Base-by-base conservation (phyloP, 805 yeast genomes). In the Pichia insulana region DNA sequence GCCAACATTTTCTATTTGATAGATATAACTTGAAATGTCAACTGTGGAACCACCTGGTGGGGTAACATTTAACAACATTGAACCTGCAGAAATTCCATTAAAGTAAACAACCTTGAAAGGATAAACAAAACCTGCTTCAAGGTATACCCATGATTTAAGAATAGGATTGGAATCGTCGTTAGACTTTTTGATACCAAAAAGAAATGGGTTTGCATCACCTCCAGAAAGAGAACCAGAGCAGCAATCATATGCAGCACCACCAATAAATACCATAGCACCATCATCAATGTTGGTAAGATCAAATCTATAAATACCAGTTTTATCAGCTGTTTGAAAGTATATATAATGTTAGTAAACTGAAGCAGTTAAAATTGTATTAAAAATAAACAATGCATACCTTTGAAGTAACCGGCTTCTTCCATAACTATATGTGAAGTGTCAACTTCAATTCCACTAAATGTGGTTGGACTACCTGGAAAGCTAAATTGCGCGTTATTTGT, bases 241-340 rank as follows among this genome's bases (percentile, higher is more conserved):
- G 50, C 73, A 68, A 19, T 53, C 54, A 22, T 66, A 55, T 10
- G 61, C 60, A 37, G 48, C 52, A 7, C 55, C 57, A 37, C 64
- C 63, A 34, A 57, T 43, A 22, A 47, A 52, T 32, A 65, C 57
- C 44, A 54, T 55, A n/a, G 48, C 59, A 19, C 54, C 49, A 46
- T 63, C 65, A 50, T 61, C 67, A 25, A 53, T 52, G 8, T 37
- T 31, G 8, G 25, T 20, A 6, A 59, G 37, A 7, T 39, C 34
- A 32, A 62, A 47, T 1, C 42, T 39, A 37, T 56, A 63, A 6
- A 47, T 33, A 41, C 67, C 67, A 17, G 56, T 46, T 12, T 41
- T 45, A 4, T 49, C 41, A 7, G 67, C 63, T 34, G 36, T 16
- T 13, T 31, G 42, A 32, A 27, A 19, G 20, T 15, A 27, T 9